phyloP scores from a whole-genome alignment of 306 rosid species.

The Cyclanthera cordifolia region DNA sequence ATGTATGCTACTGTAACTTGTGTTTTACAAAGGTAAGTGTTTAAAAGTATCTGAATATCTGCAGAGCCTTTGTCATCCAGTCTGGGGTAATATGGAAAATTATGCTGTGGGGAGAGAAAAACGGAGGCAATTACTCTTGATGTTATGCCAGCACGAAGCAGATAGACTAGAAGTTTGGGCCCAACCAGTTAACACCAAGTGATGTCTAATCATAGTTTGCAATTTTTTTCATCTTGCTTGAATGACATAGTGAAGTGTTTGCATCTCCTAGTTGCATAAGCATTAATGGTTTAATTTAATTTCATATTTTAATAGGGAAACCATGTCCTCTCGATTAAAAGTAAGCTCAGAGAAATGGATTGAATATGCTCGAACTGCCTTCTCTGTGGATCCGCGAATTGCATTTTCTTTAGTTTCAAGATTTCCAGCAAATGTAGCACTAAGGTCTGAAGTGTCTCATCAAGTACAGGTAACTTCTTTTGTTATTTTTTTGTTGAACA shows the following conservation, averaged over 20 bases:
- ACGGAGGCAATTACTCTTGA: slow-evolving; percentile 64
- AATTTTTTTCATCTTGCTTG: background rate
- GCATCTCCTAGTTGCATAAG: background rate
- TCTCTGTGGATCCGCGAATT: slow-evolving; percentile 80
- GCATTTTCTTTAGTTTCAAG: slow-evolving; percentile 72
- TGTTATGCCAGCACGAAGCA: slow-evolving; percentile 92
- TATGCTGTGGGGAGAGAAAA: slow-evolving; percentile 75
- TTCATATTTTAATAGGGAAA: slow-evolving; percentile 45
- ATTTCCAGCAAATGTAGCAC: slow-evolving; percentile 62
- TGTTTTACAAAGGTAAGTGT: background rate
- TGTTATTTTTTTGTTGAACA: too few species aligned
- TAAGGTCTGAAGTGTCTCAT: slow-evolving; percentile 80
- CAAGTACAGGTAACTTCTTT: slow-evolving; percentile 60
- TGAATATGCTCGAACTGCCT: slow-evolving; percentile 81
- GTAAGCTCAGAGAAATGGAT: slow-evolving; percentile 81
- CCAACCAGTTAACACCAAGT: slow-evolving; percentile 79
- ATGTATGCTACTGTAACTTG: background rate
- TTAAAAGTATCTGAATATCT: slow-evolving; percentile 22
- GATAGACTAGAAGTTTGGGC: slow-evolving; percentile 99
- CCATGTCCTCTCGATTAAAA: slow-evolving; percentile 43
- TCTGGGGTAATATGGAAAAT: slow-evolving; percentile 93
- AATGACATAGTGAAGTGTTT: background rate
- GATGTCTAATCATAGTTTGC: slow-evolving; percentile 14
- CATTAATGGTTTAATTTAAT: slow-evolving; percentile 9
- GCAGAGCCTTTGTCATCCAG: slow-evolving; percentile 71